Conservation (phyloP, 306 rosid genomes). For the Sicyos edulis region DNA sequence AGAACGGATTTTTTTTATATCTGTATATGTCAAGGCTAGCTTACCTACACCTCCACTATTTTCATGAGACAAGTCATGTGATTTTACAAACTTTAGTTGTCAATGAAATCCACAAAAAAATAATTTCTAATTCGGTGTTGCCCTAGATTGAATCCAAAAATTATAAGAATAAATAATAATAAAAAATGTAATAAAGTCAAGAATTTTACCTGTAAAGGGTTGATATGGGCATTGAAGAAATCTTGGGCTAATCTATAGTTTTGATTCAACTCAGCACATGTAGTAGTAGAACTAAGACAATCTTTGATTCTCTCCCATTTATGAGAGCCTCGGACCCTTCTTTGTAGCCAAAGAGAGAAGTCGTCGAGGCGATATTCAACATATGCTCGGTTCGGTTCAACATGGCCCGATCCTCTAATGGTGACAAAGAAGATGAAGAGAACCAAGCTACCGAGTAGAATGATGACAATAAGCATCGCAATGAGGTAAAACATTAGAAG, state of each 20-base stretch:
- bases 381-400: constrained; percentile 67
- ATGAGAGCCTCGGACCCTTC: constrained; percentile 60
- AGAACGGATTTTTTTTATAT: too few species aligned
- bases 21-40: too few species aligned
- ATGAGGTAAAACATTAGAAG: constrained; percentile 67
- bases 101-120: too few species aligned
- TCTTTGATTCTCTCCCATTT: constrained; percentile 73
- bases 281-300: constrained; percentile 52
- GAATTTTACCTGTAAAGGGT: constrained; percentile 63
- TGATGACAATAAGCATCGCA: constrained; percentile 61
- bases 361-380: constrained; percentile 76
- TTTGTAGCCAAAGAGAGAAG: constrained; percentile 63
- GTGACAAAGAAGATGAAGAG: constrained; percentile 76
- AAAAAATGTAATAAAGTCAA: not conserved
- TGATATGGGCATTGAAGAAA: constrained; percentile 65
- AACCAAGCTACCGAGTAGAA: constrained; percentile 53
- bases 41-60: too few species aligned
- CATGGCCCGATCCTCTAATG: constrained; percentile 60
- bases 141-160: not conserved
- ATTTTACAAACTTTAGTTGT: too few species aligned
- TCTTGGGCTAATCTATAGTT: constrained; percentile 68
- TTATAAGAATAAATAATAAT: not conserved
- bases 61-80: too few species aligned
- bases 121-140: too few species aligned
- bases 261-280: constrained; percentile 80